Evolutionary conservation across 768 basidiomycete genomes (phyloP).

Genomic region (Naematelia aurantialba): DNA sequence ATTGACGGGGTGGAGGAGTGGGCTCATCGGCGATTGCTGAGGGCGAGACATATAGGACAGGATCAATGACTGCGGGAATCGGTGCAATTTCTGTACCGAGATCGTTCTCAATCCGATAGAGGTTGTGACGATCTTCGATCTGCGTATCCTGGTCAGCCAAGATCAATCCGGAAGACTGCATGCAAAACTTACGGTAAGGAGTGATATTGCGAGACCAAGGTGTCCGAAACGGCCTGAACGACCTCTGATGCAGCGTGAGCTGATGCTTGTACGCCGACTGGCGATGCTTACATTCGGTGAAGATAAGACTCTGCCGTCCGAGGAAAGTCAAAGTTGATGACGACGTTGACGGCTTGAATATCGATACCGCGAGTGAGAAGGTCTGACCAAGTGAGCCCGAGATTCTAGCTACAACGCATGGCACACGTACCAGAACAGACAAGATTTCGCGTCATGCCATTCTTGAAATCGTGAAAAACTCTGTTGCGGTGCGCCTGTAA

Average conservation of each 20-base stretch:
- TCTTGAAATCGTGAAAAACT: slow-evolving; percentile 99
- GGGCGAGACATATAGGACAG: slow-evolving; percentile 87
- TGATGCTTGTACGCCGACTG: not conserved
- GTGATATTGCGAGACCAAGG: slow-evolving; percentile 91
- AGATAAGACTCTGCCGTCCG: slow-evolving; percentile 99
- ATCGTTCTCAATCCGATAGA: slow-evolving; percentile 97
- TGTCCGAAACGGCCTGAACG: slow-evolving; percentile 97
- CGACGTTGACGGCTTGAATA: slow-evolving; percentile 99
- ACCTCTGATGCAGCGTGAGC: slow-evolving; percentile 53
- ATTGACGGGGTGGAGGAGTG: slow-evolving; percentile 19
- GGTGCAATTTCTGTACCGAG: slow-evolving; percentile 96
- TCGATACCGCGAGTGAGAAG: slow-evolving; percentile 98
- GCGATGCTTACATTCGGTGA: slow-evolving; percentile 68
- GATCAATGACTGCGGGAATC: slow-evolving; percentile 87
- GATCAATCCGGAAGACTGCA: not conserved
- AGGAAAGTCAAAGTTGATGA: slow-evolving; percentile 99
- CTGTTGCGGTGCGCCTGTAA: slow-evolving; percentile 97
- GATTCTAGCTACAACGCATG: not conserved
- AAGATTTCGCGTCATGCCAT: slow-evolving; percentile 95
- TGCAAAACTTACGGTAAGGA: slow-evolving; percentile 68
- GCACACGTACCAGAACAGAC: slow-evolving; percentile 64
- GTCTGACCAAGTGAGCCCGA: slow-evolving; percentile 54
- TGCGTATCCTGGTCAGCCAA: slow-evolving; percentile 12
- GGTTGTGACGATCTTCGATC: slow-evolving; percentile 94
- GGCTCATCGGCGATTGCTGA: slow-evolving; percentile 39